Conservation (phyloP, 169 alveolate genomes). For the Babesia ovata region DNA sequence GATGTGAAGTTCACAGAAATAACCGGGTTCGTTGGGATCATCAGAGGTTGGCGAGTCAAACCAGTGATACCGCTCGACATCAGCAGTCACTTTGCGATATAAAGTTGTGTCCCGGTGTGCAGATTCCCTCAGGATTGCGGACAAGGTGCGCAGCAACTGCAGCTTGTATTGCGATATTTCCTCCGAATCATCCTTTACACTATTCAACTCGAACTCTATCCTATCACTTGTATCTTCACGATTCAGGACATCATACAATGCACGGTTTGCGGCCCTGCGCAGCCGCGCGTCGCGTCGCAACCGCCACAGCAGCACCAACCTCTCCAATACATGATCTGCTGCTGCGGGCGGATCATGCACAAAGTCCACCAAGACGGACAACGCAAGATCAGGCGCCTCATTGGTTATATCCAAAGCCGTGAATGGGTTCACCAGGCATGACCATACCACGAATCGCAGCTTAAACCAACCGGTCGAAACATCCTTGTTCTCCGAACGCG, state of each 20-base stretch:
- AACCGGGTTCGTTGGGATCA: not conserved
- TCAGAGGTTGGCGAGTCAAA: not conserved
- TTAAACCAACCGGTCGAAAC: conserved; percentile 2
- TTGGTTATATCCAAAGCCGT: conserved; percentile 7
- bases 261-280: conserved; percentile 4
- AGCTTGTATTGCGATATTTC: conserved; percentile 1
- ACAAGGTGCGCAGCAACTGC: not conserved
- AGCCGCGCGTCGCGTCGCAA: conserved; percentile 34
- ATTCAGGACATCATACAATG: not conserved
- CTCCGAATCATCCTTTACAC: not conserved
- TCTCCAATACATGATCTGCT: conserved; percentile 32
- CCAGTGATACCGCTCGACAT: not conserved
- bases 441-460: conserved; percentile 13
- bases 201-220: not conserved
- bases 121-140: not conserved
- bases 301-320: conserved; percentile 36
- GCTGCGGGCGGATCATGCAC: not conserved
- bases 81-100: not conserved
- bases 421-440: conserved; percentile 48
- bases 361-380: conserved; percentile 37
- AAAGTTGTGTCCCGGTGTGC: not conserved
- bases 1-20: conserved; percentile 23
- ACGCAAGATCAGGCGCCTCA: conserved; percentile 45
- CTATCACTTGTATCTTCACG: not conserved
- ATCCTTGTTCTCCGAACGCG: not conserved